Base-by-base conservation (phyloP, 768 basidiomycete genomes). In the Russula virescens region DNA sequence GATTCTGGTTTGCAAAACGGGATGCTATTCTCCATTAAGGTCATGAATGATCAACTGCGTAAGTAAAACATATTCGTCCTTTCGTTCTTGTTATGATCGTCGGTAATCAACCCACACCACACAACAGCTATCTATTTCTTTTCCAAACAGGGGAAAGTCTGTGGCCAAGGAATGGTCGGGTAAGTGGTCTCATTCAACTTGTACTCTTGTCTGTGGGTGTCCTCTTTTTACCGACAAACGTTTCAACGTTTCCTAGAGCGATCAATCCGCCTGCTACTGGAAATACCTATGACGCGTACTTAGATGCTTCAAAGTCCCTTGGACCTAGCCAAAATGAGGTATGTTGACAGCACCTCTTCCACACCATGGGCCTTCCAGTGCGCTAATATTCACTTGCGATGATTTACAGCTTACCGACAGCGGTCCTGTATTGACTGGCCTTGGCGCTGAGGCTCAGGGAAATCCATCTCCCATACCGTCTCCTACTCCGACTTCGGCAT, bases 121-220 rank as follows among this genome's bases (percentile, higher is more conserved):
- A 2, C 35, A 62, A 19, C 61, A 83, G 81, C 82, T n/a, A 80
- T 84, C 59, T 84, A 78, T 78, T 83, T 79, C 79, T 78, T 79
- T 68, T 83, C 82, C 75, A 81, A 82, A 70, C 70, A 74, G 58
- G 55, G 67, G 11, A 45, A 40, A 3, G 81, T 83, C 68, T 84
- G 83, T 66, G 79, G 78, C n/a, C 59, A 75, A 63, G 82, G 82
- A 25, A 80, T 81, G 80, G 79, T 81, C 26, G 79, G 77, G 63
- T 75, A 72, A 67, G 71, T 55, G 31, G 13, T 55, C n/a, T 38
- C n/a, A 2, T 2, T 38, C n/a, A n/a, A n/a, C 13, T 38, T 14
- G 38, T 2, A 11, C 31, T 2, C 38, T n/a, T 25, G 4, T 19
- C 5, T 43, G 10, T 18, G 10, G 23, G 38, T 9, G 38, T 14